Percentiles rank a stretch among this genome's conserved stretches.
Evolutionary conservation across 805 yeast genomes (phyloP).

Genomic region (Tetrapisispora pingtungensis): DNA sequence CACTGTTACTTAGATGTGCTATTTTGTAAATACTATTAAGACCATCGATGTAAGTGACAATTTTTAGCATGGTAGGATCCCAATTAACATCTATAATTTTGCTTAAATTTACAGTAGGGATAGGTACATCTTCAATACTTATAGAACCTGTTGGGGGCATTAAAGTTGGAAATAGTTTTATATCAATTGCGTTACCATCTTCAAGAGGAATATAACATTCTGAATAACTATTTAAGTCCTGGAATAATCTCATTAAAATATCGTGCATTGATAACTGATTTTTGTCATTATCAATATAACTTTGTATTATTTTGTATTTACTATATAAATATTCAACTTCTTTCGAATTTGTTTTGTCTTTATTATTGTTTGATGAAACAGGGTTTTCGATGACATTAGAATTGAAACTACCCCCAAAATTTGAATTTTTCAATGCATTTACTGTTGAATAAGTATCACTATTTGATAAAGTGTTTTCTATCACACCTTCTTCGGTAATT

Average conservation of each 20-base stretch:
- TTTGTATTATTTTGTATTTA: constrained; percentile 2
- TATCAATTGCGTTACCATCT: constrained; percentile 79
- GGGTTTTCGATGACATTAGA: not conserved
- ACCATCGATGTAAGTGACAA: constrained; percentile 81
- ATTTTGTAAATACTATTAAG: constrained; percentile 72
- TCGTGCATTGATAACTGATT: constrained; percentile 49
- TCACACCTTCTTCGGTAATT: not conserved
- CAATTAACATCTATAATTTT: constrained; percentile 78
- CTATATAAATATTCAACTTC: not conserved
- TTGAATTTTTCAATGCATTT: not conserved
- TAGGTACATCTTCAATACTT: constrained; percentile 79
- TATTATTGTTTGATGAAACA: not conserved
- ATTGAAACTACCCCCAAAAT: not conserved
- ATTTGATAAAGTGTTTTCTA: not conserved
- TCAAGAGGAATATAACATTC: constrained; percentile 94
- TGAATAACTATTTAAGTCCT: constrained; percentile 88
- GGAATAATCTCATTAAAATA: constrained; percentile 80
- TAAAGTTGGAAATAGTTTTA: constrained; percentile 83
- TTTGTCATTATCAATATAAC: constrained; percentile 4
- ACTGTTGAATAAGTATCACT: not conserved
- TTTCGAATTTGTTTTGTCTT: not conserved
- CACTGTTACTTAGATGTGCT: constrained; percentile 71
- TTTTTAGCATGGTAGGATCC: constrained; percentile 94
- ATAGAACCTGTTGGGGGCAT: constrained; percentile 73
- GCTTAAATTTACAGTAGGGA: constrained; percentile 69